Conservation (phyloP, 2,329 filamentous ascomycete genomes). For the Aspergillus glaucus region DNA sequence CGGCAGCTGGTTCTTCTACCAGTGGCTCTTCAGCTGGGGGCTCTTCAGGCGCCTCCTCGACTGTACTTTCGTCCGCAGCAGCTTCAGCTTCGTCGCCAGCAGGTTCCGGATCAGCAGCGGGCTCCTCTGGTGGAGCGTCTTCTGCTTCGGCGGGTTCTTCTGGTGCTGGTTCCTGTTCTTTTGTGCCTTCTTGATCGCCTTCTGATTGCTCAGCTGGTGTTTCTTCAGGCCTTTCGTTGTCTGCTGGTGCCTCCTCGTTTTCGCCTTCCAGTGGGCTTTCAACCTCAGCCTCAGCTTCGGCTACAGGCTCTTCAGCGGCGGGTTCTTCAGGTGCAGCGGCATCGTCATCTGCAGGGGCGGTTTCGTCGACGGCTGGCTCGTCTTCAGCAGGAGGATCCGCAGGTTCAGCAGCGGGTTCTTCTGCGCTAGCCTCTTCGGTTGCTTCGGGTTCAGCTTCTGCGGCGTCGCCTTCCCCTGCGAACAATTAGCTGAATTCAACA, state of each 20-base stretch:
- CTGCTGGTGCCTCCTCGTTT: not conserved
- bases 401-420: conserved; percentile 8
- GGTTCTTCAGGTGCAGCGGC: conserved; percentile 6
- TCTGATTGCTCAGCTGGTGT: not conserved
- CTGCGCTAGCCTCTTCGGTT: conserved; percentile 7
- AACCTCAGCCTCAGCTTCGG: not conserved
- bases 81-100: conserved; percentile 4
- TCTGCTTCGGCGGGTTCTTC: conserved; percentile 3
- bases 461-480: conserved; percentile 2
- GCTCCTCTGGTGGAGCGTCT: conserved; percentile 5
- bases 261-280: not conserved
- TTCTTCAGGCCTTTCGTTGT: not conserved
- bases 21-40: conserved; percentile 5
- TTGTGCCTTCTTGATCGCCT: not conserved
- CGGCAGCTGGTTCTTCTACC: conserved; percentile 6
- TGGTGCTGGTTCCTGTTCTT: not conserved
- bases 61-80: not conserved
- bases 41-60: conserved; percentile 7
- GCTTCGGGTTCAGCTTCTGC: not conserved
- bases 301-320: conserved; percentile 9
- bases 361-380: conserved; percentile 1
- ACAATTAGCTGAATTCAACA: conserved; percentile 8
- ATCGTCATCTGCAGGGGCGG: not conserved
- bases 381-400: conserved; percentile 4
- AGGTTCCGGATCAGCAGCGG: conserved; percentile 7